Evolutionary conservation across 1,284 basidiomycete species (phyloP), one percentile per base, ranked within the genome.

Genomic region (Pterula multifida): DNA sequence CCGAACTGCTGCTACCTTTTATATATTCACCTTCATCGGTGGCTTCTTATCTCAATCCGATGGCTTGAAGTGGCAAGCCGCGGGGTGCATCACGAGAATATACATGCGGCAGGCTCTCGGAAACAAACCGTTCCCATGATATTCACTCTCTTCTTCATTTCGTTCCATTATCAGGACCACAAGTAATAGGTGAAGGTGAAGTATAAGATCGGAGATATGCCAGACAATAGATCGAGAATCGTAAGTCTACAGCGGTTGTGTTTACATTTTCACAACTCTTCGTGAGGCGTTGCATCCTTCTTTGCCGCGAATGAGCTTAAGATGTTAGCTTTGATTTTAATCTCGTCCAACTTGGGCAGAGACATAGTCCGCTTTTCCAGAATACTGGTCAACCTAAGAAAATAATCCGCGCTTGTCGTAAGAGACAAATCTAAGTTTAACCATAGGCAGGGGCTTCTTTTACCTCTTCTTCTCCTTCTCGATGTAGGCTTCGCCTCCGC

Each of bases 271-370:
- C 50, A 65, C 36, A 60, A 71, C 61, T 60, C 65, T 55, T 55
- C 66, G 57, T 67, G 61, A 53, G 61, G 69, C 46, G 68, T 63
- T 52, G 69, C 71, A 23, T 68, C 57, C 55, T 63, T 65, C 56
- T 76, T 66, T 49, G 68, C 68, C 21, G 72, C 68, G 61, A 96
- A 95, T 0, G 89, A 78, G 6, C 71, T 65, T 50, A 96, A 78
- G 57, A 96, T 79, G 69, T 98, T 98, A 49, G 78, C 75, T 73
- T 94, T 95, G 65, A 88, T 78, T 68, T 91, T 89, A 60, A 98
- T 81, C 71, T 98, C 92, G 65, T 98, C 95, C 44, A 94, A 70
- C 69, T 98, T 97, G 49, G 74, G 67, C 0, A 78, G 72, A 3
- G 85, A 74, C 36, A 97, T 69, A 32, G 73, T 81, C 52, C 81